Base-by-base conservation (phyloP, 2,329 filamentous ascomycete species). In the Neopestalotiopsis sp. region DNA sequence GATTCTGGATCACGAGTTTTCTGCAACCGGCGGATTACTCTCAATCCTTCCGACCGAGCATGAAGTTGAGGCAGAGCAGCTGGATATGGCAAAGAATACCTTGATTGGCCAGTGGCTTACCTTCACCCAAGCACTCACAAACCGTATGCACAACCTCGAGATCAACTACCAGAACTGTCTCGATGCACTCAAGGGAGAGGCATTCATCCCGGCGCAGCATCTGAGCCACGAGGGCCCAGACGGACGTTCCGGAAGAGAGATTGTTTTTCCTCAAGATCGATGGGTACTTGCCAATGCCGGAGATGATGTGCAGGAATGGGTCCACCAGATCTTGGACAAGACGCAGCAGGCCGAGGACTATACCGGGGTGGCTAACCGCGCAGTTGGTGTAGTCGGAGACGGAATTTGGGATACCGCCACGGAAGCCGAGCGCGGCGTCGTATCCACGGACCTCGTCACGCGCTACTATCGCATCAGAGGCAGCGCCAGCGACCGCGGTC, bases 1-100 rank as follows among this genome's bases (percentile, higher is more conserved):
- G 78, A 81, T 86, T 2, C 82, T 90, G 6, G 88, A 90, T 71
- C 86, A 90, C 74, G 88, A 90, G 75, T 88, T 85, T 72, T 82
- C 83, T 58, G 80, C 83, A 32, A 85, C 86, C 45, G 88, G 88
- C 17, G 88, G 88, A 2, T 78, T 90, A 20, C 79, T 90, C 57
- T 83, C 84, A 20, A 78, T 90, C 7, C 81, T 90, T 1, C 88
- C 88, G 0, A 79, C 80, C 2, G 79, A 81, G 76, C 2, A 76
- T 76, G 5, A 71, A 78, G 5, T 78, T 79, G 66, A 72, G 73
- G 79, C 85, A 64, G 77, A 83, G 34, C 73, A 77, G 28, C 78
- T 81, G 13, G 69, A 70, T 2, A 68, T 72, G 24, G 86, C 84
- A 20, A 84, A 85, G 71, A 84, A 84, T 68, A 85, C 84, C 6